A percentile compares a stretch with the other conserved stretches of the same genome.
Conservation (phyloP, 2,329 filamentous ascomycete species). For the Trichoderma aggressivum region DNA sequence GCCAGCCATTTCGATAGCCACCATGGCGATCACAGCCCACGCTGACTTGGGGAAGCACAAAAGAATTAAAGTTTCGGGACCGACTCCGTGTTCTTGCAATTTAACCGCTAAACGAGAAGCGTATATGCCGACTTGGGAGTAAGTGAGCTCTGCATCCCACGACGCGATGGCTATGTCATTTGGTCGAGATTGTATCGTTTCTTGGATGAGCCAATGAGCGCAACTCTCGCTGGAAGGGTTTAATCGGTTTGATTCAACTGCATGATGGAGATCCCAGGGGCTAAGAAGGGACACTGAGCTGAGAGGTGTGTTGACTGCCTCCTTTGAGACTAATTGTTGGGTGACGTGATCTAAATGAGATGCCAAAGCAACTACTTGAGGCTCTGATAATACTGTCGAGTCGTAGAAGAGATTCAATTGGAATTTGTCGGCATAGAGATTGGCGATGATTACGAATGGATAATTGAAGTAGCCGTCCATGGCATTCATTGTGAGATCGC, state of each 20-base stretch:
- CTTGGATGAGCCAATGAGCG: not conserved
- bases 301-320: not conserved
- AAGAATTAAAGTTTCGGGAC: slow-evolving; percentile 16
- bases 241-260: not conserved
- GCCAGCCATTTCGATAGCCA: slow-evolving; percentile 21
- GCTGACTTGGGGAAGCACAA: slow-evolving; percentile 22
- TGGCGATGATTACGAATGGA: not conserved
- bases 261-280: slow-evolving; percentile 6
- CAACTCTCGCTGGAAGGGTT: not conserved
- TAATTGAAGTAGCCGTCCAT: slow-evolving; percentile 16
- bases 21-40: slow-evolving; percentile 19
- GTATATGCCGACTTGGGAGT: not conserved
- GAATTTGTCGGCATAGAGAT: not conserved
- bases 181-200: not conserved
- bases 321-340: not conserved
- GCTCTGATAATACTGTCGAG: not conserved
- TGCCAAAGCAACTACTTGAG: not conserved
- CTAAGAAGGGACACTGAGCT: slow-evolving; percentile 12
- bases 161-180: slow-evolving; percentile 3
- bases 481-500: not conserved
- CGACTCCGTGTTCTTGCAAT: slow-evolving; percentile 8
- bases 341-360: slow-evolving; percentile 3
- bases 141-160: slow-evolving; percentile 16
- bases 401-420: slow-evolving; percentile 2
- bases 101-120: not conserved